Evolutionary conservation across 192 early-diverging fungal species (phyloP).

Genomic region (Chytriomyces hyalinus): DNA sequence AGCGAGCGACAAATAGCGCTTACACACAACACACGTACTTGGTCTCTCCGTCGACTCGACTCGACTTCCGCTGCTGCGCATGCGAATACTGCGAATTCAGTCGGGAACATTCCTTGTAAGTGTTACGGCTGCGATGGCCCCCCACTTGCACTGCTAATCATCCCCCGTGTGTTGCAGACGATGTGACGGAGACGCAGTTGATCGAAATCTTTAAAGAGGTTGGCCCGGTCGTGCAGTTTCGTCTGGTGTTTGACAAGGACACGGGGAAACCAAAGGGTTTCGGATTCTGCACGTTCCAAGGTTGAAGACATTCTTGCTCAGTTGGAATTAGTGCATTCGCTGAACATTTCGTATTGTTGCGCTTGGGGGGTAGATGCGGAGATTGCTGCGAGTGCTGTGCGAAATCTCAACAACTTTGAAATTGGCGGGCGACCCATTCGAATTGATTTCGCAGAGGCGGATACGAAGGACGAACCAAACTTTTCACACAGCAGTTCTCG

Average conservation of each 20-base stretch:
- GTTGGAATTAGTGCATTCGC: neutral
- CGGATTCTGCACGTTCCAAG: conserved; percentile 91
- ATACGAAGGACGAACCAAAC: conserved; percentile 57
- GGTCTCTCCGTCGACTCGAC: too few species aligned
- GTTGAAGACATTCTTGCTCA: conserved; percentile 35
- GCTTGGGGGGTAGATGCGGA: conserved; percentile 64
- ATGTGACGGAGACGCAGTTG: conserved; percentile 91
- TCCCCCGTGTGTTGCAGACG: conserved; percentile 49
- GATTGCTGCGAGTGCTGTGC: conserved; percentile 92
- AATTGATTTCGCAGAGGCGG: conserved; percentile 91
- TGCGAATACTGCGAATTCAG: conserved; percentile 21
- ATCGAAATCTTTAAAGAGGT: conserved; percentile 91
- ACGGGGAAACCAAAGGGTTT: conserved; percentile 88
- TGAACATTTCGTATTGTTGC: neutral
- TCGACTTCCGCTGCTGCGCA: neutral
- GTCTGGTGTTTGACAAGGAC: conserved; percentile 91
- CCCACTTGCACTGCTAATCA: neutral
- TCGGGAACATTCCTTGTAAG: conserved; percentile 56
- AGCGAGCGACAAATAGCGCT: too few species aligned
- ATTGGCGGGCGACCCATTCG: conserved; percentile 86
- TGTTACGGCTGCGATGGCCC: neutral
- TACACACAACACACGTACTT: too few species aligned
- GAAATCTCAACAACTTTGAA: conserved; percentile 89
- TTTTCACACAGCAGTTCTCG: conserved; percentile 6
- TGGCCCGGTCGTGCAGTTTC: conserved; percentile 69